phyloP scores from a whole-genome alignment of 306 rosid genomes.

The Pachyrhizus erosus region DNA sequence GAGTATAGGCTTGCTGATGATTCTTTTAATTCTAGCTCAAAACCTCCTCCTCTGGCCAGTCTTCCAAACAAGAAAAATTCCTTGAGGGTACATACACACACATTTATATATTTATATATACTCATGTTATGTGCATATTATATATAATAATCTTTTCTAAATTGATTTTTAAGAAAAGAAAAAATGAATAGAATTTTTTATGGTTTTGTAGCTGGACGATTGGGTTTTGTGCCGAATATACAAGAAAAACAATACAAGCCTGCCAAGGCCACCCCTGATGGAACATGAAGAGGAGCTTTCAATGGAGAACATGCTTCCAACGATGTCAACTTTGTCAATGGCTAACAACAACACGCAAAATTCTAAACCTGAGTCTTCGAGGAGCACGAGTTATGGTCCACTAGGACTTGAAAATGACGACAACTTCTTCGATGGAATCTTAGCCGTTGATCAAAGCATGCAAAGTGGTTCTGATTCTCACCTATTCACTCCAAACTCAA shows the following conservation, averaged over 20 bases:
- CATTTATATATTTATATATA: background rate
- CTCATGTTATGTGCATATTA: background rate
- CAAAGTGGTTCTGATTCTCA: conserved; percentile 41
- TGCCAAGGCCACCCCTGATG: conserved; percentile 64
- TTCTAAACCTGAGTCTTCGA: conserved; percentile 38
- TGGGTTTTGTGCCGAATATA: conserved; percentile 97
- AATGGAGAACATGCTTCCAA: conserved; percentile 54
- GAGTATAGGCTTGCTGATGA: conserved; percentile 46
- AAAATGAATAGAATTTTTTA: background rate
- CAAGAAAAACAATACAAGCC: conserved; percentile 59
- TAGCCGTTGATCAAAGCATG: conserved; percentile 42
- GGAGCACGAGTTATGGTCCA: conserved; percentile 44
- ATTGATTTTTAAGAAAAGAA: background rate
- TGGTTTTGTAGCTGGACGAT: conserved; percentile 72
- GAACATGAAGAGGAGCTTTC: conserved; percentile 56
- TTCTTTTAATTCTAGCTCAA: conserved; percentile 22
- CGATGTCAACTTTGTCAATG: conserved; percentile 39
- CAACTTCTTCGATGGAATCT: conserved; percentile 60
- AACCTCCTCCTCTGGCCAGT: conserved; percentile 45
- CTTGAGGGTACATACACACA: conserved; percentile 62
- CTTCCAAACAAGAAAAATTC: conserved; percentile 60
- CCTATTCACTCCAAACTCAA: conserved; percentile 45
- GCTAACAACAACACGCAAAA: conserved; percentile 22
- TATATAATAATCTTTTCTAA: background rate
- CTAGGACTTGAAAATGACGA: conserved; percentile 57